Base-by-base conservation (phyloP, 306 rosid species). In the Cicer bijugum region DNA sequence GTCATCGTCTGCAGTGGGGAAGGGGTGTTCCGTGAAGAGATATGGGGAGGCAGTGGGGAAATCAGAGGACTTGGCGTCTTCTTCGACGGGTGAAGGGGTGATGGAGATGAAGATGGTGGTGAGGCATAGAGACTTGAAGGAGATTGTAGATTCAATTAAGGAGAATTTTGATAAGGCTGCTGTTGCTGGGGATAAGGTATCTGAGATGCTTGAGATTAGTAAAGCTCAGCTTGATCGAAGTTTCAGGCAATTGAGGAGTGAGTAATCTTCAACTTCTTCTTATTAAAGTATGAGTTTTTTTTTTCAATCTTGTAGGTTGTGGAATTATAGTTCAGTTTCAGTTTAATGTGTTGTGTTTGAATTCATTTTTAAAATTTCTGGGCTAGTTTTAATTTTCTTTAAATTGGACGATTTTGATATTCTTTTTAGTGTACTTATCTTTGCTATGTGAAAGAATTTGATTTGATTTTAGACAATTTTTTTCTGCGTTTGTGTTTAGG, bases 161-260 rank as follows among this genome's bases (percentile, higher is more conserved):
- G 92, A 95, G 52, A 85, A 92, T 69, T 95, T 95, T 48, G 97
- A 95, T 4, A 87, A 81, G 38, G 97, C 97, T 1, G 96, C 99
- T 0, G 33, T 66, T 2, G 93, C 93, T 6, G 99, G 99, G 15
- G 93, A 95, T 64, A 79, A 86, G 77, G 93, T 91, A 10, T 90
- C 99, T 6, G 91, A 88, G 67, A 83, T 95, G 87, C 93, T 95
- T 10, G 93, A 95, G 82, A 86, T 88, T 58, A 85, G 96, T 4
- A 81, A 83, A 72, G 97, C 97, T 42, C 97, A 95, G 72, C 86
- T 91, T 51, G 96, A 95, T 84, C 90, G 92, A 17, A 95, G 97
- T 75, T 95, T 95, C 80, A 83, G 82, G 9, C 96, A 95, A 86
- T 89, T 95, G 20, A 90, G 85, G 75, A 92, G 97, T 79, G 64